Evolutionary conservation across 306 rosid genomes (phyloP), one percentile per base, ranked within the genome.

Genomic region (Pueraria montana): DNA sequence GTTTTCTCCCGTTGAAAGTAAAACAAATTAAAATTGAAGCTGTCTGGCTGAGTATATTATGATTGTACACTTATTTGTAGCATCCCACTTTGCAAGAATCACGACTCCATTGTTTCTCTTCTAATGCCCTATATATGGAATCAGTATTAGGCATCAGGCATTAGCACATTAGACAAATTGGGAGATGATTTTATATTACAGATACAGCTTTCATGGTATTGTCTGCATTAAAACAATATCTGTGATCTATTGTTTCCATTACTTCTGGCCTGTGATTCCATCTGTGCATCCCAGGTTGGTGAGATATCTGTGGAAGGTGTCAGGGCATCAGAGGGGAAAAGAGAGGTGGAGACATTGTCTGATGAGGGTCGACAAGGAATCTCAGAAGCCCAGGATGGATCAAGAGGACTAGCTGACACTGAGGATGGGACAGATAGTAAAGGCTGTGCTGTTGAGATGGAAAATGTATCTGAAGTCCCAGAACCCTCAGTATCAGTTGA

Each of bases 231-330:
- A 71, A 71, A 16, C 58, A 10, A 14, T 14, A 27, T 24, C 18
- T 66, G 21, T 50, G 11, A n/a, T 48, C 58, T 62, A 26, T 36
- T 56, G 34, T 73, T 84, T 73, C 36, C 38, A 6, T 53, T 11
- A 52, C 75, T 63, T 56, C 48, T 77, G 46, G 71, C 24, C 23
- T 69, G 38, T 78, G 61, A 72, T 72, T 62, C 46, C 24, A 46
- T 85, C 45, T 79, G 13, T 75, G 82, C 68, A 61, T 80, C 67
- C 18, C 63, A 85, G 87, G 74, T 48, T 48, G 82, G 18, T 53
- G 55, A 55, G 59, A 75, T 34, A 27, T 70, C 66, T 30, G 49
- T 32, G 40, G 81, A 67, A 4, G 66, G 55, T 56, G 20, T 43
- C 50, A 5, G 32, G 12, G 72, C 59, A 45, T 78, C 67, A 18